Base-by-base conservation (phyloP, 2,329 filamentous ascomycete species). In the Dendryphion nanum region DNA sequence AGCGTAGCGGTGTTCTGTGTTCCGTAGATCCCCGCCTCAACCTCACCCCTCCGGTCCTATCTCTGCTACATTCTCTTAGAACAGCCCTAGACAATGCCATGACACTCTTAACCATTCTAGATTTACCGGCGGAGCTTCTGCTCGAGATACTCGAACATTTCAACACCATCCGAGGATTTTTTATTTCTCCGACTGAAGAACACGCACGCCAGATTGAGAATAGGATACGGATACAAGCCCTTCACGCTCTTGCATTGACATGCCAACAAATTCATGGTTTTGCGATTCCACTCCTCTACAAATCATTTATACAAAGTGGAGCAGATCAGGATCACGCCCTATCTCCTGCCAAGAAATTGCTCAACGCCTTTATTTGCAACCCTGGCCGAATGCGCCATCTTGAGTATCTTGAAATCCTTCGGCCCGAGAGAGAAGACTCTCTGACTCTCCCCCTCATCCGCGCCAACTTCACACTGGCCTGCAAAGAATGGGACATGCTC, bases 121-220 rank as follows among this genome's bases (percentile, higher is more conserved):
- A 38, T 17, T 44, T 57, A 7, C 47, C 51, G 5, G 44, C 44
- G 12, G 49, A 55, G 15, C 45, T 59, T 3, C 37, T 57, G 1
- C 38, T 57, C 18, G 33, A 37, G 5, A 49, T 52, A 13, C 23
- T 44, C n/a, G 34, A 30, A 12, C 32, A 46, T n/a, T 37, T 57
- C 5, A 30, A 30, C 5, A 33, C 46, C 4, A 38, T 43, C 10
- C 47, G 48, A 14, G 51, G 50, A 4, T 45, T 39, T 16, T 17
- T 41, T 2, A 14, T 33, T 3, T 35, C 35, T 8, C 23, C 15
- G 6, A 32, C 35, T 8, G 19, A 20, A 4, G 45, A 48, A 19
- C 8, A 23, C 2, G n/a, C 14, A 19, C 41, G 45, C 4, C 23
- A 24, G 33, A 13, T 33, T 12, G 33, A 41, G 15, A 47, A 47